Base-by-base conservation (phyloP, 345 rosid species). In the Eutrema yunnanense region DNA sequence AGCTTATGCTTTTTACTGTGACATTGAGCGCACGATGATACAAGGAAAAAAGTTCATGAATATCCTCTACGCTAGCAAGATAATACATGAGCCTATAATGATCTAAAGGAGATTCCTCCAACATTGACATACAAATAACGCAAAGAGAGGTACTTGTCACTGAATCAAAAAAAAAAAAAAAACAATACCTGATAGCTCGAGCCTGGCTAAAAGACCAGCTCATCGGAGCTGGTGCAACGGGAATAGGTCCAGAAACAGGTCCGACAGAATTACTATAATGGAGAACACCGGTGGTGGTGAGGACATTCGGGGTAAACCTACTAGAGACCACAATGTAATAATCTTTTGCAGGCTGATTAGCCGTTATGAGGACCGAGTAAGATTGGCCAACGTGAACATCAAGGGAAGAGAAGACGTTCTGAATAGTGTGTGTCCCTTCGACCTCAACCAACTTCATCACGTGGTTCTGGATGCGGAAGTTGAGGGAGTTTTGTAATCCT, bases 381-480 rank as follows among this genome's bases (percentile, higher is more conserved):
- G 96, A 93, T 74, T 93, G 98, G 16, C 98, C 97, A 0, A 84
- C 80, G 55, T 93, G 98, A 72, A 93, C 82, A 44, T 91, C 97
- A 5, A 93, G 86, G 0, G 96, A 89, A 6, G 98, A 87, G 74
- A 78, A 86, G 48, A 85, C 72, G 5, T 81, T 81, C 57, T 93
- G 98, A 38, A 93, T 78, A 19, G 90, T 86, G 36, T 93, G 96
- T 5, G 88, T 93, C 49, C 97, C 98, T 80, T 93, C 97, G 19
- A 93, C 96, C 79, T 93, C 98, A 11, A 90, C 88, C 59, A 93
- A 34, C 67, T 72, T 85, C 90, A 93, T 73, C 68, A 46, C 81
- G 80, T 93, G 98, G 80, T 87, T 87, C 71, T 89, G 92, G 54
- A 93, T 89, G 12, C 94, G 72, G 83, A 93, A 93, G 81, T 93